Evolutionary conservation across 768 basidiomycete genomes (phyloP).

Genomic region (Pholiota microspora): DNA sequence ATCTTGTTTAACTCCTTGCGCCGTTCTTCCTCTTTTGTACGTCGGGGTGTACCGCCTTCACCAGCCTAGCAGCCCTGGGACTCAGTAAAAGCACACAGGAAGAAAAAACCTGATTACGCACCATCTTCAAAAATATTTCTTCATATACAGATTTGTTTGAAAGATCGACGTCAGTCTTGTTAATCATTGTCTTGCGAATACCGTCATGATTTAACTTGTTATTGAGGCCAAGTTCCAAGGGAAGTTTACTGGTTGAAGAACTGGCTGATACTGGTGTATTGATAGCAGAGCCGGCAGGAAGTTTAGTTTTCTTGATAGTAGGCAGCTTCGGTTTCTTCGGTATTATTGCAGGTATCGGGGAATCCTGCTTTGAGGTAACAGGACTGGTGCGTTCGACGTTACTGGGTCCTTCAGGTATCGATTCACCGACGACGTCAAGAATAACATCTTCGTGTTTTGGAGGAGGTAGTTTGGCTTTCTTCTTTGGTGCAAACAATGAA

Average conservation of each 20-base stretch:
- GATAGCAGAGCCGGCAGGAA: conserved; percentile 60
- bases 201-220: conserved; percentile 16
- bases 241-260: conserved; percentile 23
- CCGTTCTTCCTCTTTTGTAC: conserved; percentile 64
- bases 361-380: conserved; percentile 28
- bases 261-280: conserved; percentile 22
- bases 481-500: conserved; percentile 16
- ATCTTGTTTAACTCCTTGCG: conserved; percentile 64
- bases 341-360: conserved; percentile 22
- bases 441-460: conserved; percentile 28
- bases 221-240: conserved; percentile 17
- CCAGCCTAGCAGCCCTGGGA: background rate
- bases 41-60: conserved; percentile 21
- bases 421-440: conserved; percentile 34
- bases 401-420: conserved; percentile 18
- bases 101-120: conserved; percentile 19
- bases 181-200: conserved; percentile 29
- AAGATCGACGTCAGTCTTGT: conserved; percentile 59
- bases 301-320: conserved; percentile 60
- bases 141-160: conserved; percentile 63
- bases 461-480: conserved; percentile 23
- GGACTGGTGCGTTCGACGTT: conserved; percentile 21
- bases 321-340: conserved; percentile 25
- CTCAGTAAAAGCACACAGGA: background rate
- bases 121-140: conserved; percentile 54